Evolutionary conservation across 768 basidiomycete species (phyloP), one percentile per base, ranked within the genome.

Genomic region (Boletus pseudo-olivaceus): DNA sequence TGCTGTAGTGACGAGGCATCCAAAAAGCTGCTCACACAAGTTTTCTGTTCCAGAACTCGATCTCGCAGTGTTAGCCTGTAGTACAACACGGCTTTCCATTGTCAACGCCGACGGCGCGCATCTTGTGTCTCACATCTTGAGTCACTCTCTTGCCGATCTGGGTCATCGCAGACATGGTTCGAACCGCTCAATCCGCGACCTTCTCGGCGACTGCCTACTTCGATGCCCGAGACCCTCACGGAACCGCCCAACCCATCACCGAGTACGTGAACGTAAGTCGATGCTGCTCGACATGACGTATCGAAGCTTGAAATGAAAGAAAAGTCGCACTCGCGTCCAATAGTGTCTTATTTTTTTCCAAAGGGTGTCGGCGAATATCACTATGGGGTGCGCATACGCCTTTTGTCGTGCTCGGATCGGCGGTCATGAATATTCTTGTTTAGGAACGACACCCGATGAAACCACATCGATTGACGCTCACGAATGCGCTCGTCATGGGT

Each of bases 391-490:
- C 51, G 84, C 73, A 23, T 7, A 35, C 23, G 15, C 27, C 14
- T 7, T 3, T 3, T 12, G 32, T 30, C 40, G 51, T 33, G 38
- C 51, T 34, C 8, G 26, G 29, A 41, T 41, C 50, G 39, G 44
- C 43, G 39, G 42, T 45, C 41, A 58, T 51, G 52, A 55, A 40
- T 39, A 10, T 29, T 20, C 5, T 26, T 48, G 41, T 54, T 40
- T 62, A 98, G 96, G 93, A 97, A 82, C 83, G 88, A 45, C 96
- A 99, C 74, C 96, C 96, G 3, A 99, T 99, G 96, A 97, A 98
- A 70, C 96, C 96, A 5, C 93, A 97, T 63, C 82, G 96, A 26
- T 74, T 99, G n/a, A 94, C 96, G 3, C 72, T 99, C 50, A 98
- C 97, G 17, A 99, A 98, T 62, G 87, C 94, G 2, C 81, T 99